Percentiles rank a stretch among this genome's conserved stretches.
Conservation (phyloP, 106 monocot species). For the Dioscorea zingiberensis region DNA sequence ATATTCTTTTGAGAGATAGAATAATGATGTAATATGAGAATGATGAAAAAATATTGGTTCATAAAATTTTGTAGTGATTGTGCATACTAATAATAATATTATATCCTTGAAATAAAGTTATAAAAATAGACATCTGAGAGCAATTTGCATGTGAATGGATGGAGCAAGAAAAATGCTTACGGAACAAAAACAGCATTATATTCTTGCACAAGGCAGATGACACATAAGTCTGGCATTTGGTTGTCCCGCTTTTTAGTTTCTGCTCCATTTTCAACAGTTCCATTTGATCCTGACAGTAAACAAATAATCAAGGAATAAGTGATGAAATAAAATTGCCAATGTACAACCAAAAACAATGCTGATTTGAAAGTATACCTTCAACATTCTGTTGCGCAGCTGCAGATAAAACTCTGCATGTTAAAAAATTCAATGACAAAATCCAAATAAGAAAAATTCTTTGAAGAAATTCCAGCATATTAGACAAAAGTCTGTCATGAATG, state of each 20-base stretch:
- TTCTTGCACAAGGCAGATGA: conserved; percentile 92
- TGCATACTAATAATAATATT: background rate
- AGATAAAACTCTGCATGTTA: conserved; percentile 56
- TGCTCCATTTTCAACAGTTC: conserved; percentile 27
- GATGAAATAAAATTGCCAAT: background rate
- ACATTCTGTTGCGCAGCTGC: conserved; percentile 68
- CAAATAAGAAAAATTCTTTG: background rate
- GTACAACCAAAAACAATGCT: background rate
- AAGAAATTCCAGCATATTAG: no score
- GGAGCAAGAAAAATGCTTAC: conserved; percentile 42
- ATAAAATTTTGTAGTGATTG: background rate
- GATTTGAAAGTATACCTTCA: conserved; percentile 47
- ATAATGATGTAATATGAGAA: background rate
- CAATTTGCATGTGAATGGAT: background rate
- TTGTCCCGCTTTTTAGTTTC: conserved; percentile 47
- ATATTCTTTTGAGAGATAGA: background rate
- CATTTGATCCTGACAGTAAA: conserved; percentile 29
- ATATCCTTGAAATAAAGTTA: background rate
- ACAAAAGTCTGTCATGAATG: no score
- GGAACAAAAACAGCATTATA: conserved; percentile 99
- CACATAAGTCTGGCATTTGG: conserved; percentile 73
- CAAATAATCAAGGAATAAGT: background rate
- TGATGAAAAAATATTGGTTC: background rate
- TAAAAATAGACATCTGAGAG: background rate
- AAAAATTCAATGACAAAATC: background rate